Evolutionary conservation across 2,329 filamentous ascomycete species (phyloP).

Genomic region (Colletotrichum sp.): DNA sequence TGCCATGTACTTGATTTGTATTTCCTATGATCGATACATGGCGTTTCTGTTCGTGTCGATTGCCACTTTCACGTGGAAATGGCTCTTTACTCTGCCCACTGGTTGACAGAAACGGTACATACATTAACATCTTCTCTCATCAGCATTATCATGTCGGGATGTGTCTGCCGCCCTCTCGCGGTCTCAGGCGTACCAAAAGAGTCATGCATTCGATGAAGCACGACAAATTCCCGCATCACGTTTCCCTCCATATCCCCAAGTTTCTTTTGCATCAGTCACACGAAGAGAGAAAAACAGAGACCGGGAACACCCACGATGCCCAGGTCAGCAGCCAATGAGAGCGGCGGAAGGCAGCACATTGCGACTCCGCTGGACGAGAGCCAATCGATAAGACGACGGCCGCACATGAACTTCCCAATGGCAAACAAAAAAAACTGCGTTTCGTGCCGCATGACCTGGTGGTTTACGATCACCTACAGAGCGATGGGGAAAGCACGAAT

Average conservation of each 20-base stretch:
- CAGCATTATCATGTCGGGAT: not conserved
- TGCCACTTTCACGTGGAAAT: not conserved
- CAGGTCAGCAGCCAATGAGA: slow-evolving; percentile 19
- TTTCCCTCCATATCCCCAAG: not conserved
- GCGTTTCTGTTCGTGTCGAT: not conserved
- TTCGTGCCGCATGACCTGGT: not conserved
- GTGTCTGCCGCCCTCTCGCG: not conserved
- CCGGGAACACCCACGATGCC: not conserved
- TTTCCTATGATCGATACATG: not conserved
- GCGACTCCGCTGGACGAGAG: slow-evolving; percentile 4
- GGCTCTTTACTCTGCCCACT: not conserved
- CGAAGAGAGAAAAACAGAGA: too few species aligned
- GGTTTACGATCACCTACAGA: not conserved
- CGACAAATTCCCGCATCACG: not conserved
- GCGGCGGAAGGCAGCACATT: slow-evolving; percentile 14
- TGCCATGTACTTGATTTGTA: not conserved
- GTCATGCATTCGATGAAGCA: not conserved
- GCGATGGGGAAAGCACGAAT: not conserved
- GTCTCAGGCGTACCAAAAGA: not conserved
- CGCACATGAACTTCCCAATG: not conserved
- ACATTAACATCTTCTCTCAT: not conserved
- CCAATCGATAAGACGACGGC: slow-evolving; percentile 1
- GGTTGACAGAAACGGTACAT: not conserved
- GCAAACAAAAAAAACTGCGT: not conserved
- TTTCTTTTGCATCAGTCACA: not conserved